Percentiles rank a stretch among this genome's conserved stretches.
phyloP scores from a whole-genome alignment of 2,329 filamentous ascomycete genomes.

The Xylaria sp. region DNA sequence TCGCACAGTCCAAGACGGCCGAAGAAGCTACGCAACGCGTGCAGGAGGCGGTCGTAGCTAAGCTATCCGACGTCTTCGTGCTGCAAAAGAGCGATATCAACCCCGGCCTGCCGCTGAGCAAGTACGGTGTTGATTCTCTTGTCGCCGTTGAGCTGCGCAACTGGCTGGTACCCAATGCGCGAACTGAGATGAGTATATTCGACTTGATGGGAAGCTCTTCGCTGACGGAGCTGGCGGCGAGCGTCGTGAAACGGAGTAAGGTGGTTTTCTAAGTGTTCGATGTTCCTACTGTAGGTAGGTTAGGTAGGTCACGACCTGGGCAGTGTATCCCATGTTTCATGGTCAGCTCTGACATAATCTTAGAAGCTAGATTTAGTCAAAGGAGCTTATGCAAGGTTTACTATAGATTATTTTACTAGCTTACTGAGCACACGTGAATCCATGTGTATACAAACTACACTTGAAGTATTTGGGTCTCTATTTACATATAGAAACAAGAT shows the following conservation, averaged over 20 bases:
- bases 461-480: no score
- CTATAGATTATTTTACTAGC: no score
- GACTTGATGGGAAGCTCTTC: slow-evolving; percentile 34
- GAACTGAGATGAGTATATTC: slow-evolving; percentile 37
- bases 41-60: slow-evolving; percentile 21
- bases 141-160: slow-evolving; percentile 42
- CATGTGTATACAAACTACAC: no score
- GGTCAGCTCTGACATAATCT: no score
- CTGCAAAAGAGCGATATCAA: slow-evolving; percentile 31
- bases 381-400: no score
- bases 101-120: not conserved
- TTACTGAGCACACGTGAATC: no score
- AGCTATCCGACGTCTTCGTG: slow-evolving; percentile 37
- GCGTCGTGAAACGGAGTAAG: slow-evolving; percentile 23
- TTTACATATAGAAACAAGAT: no score
- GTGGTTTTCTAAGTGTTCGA: slow-evolving; percentile 12
- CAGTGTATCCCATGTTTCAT: no score
- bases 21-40: slow-evolving; percentile 26
- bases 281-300: not conserved
- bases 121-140: slow-evolving; percentile 39
- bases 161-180: slow-evolving; percentile 33
- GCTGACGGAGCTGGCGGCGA: slow-evolving; percentile 28
- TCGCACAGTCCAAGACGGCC: slow-evolving; percentile 24
- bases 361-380: no score
- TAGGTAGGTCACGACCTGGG: no score